These are phyloP conservation scores for Xylariales sp. DNA, from an alignment of 2,329 filamentous ascomycete genomes.

Conservation along the genomic window DNA sequence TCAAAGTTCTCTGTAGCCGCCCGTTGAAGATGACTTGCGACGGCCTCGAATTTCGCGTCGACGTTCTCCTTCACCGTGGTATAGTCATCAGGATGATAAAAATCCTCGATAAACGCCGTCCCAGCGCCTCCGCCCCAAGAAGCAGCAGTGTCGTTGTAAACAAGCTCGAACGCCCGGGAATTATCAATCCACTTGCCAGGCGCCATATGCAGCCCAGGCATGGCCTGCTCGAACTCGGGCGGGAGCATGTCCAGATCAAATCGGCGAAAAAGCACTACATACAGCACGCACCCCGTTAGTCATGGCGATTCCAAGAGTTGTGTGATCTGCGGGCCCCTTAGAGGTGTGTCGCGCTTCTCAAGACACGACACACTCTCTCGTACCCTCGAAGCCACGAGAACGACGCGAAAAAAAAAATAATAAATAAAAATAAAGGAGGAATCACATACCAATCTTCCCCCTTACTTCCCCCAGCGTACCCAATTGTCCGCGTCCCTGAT, in stretches of 20 bases:
- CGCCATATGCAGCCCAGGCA: constrained; percentile 61
- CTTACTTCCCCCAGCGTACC: constrained; percentile 40
- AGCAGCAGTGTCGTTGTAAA: constrained; percentile 53
- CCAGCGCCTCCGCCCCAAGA: constrained; percentile 44
- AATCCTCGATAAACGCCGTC: constrained; percentile 62
- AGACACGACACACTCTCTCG: no score
- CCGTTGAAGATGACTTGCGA: constrained; percentile 52
- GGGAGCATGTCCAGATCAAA: constrained; percentile 53
- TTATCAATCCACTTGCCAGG: constrained; percentile 59
- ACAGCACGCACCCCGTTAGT: neutral
- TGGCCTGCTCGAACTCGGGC: constrained; percentile 47
- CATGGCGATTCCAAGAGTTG: no score
- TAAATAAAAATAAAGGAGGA: neutral
- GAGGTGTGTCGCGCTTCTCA: neutral
- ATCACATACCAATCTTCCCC: constrained; percentile 44
- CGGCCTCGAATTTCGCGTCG: constrained; percentile 58
- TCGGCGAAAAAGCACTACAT: constrained; percentile 54
- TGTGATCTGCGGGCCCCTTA: neutral
- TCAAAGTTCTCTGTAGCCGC: constrained; percentile 50
- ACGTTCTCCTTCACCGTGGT: constrained; percentile 54
- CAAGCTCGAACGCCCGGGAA: constrained; percentile 52
- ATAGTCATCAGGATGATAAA: constrained; percentile 55
- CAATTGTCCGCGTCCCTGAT: constrained; percentile 37
- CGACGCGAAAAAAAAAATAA: neutral
- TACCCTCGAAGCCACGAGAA: neutral